phyloP scores from a whole-genome alignment of 495 filamentous ascomycete genomes.

The Elaphomyces granulatus region DNA sequence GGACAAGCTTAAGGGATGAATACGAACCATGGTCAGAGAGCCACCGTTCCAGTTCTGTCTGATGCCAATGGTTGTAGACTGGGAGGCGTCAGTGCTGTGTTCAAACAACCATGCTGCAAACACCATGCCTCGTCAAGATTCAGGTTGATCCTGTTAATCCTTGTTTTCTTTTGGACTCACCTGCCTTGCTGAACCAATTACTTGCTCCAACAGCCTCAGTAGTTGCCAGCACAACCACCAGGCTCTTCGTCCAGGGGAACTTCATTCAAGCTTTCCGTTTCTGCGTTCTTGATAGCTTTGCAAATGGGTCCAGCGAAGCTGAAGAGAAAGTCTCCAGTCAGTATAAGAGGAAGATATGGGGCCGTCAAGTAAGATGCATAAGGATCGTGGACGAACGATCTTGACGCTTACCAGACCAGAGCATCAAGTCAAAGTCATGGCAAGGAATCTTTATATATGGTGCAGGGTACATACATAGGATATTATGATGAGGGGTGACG shows the following conservation, averaged over 20 bases:
- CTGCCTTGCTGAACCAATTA: slow-evolving; percentile 71
- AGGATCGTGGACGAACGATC: too few species aligned
- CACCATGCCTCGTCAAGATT: neutral
- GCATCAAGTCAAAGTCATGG: too few species aligned
- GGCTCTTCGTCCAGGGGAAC: slow-evolving; percentile 48
- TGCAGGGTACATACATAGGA: too few species aligned
- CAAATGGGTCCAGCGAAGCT: too few species aligned
- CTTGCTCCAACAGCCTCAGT: slow-evolving; percentile 51
- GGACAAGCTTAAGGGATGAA: neutral
- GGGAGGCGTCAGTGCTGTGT: slow-evolving; percentile 3
- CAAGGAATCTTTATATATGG: too few species aligned
- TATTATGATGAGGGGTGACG: too few species aligned
- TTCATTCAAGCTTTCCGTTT: slow-evolving; percentile 40
- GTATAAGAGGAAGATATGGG: too few species aligned
- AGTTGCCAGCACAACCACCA: slow-evolving; percentile 55
- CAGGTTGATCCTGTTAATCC: neutral
- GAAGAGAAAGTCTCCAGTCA: too few species aligned
- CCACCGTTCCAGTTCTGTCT: slow-evolving; percentile 96
- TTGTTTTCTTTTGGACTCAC: slow-evolving; percentile 33
- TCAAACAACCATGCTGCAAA: slow-evolving; percentile 2
- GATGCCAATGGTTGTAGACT: slow-evolving; percentile 99
- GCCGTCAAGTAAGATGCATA: too few species aligned
- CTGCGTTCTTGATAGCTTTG: too few species aligned
- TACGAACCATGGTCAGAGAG: slow-evolving; percentile 61
- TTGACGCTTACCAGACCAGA: too few species aligned